Percentiles rank a stretch among this genome's conserved stretches.
Conservation (phyloP, 495 filamentous ascomycete species). For the Talaromyces ruber region DNA sequence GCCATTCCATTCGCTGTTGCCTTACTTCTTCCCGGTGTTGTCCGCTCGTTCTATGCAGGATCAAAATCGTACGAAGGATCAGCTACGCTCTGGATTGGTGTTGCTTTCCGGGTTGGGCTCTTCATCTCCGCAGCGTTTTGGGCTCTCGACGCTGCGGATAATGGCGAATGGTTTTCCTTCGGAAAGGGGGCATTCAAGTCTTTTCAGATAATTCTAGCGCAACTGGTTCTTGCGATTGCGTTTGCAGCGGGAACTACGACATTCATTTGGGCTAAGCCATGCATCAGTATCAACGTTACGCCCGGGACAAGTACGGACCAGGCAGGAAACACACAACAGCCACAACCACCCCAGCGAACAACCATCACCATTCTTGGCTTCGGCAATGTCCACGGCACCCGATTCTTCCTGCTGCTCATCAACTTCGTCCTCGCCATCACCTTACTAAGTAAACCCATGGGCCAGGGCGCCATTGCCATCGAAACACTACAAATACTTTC, state of each 20-base stretch:
- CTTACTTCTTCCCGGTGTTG: slow-evolving; percentile 64
- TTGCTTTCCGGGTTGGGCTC: slow-evolving; percentile 68
- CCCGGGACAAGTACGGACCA: slow-evolving; percentile 12
- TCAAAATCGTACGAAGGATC: slow-evolving; percentile 81
- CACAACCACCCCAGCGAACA: slow-evolving; percentile 30
- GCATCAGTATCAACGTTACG: slow-evolving; percentile 49
- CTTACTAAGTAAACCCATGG: slow-evolving; percentile 92
- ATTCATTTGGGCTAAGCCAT: slow-evolving; percentile 69
- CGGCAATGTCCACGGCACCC: slow-evolving; percentile 83
- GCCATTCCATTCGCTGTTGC: slow-evolving; percentile 67
- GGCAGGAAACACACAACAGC: slow-evolving; percentile 21
- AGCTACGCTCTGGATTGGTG: slow-evolving; percentile 73
- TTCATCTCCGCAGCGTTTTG: slow-evolving; percentile 75
- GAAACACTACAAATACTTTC: slow-evolving; percentile 79
- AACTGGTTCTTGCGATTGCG: slow-evolving; percentile 62
- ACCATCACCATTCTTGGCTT: slow-evolving; percentile 80
- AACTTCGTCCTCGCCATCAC: slow-evolving; percentile 67
- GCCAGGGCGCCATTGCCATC: slow-evolving; percentile 70
- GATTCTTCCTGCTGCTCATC: slow-evolving; percentile 76
- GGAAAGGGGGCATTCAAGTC: slow-evolving; percentile 60
- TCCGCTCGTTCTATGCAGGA: slow-evolving; percentile 66
- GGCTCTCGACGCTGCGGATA: slow-evolving; percentile 84
- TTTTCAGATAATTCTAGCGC: slow-evolving; percentile 64
- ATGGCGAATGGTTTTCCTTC: slow-evolving; percentile 69
- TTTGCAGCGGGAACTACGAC: slow-evolving; percentile 59